A percentile compares a stretch with the other conserved stretches of the same genome.
These are phyloP conservation scores for Pestalotiopsis sp. DNA, from an alignment of 2,329 filamentous ascomycete genomes.

Conservation along the genomic window DNA sequence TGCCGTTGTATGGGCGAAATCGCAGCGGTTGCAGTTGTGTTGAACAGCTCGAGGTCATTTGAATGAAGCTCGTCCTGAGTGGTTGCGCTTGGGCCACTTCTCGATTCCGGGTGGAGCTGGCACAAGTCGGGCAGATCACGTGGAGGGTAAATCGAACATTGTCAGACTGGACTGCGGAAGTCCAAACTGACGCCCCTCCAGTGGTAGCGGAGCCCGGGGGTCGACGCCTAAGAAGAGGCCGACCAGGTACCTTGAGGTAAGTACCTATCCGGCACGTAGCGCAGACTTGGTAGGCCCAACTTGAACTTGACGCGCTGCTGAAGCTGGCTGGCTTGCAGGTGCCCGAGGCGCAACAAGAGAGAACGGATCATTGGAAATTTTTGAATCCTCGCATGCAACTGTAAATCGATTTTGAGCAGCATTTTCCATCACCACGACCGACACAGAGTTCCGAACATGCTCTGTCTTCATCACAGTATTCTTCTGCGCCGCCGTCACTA, in stretches of 20 bases:
- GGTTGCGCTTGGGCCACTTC: constrained; percentile 15
- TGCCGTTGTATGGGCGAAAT: constrained; percentile 27
- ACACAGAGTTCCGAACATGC: constrained; percentile 56
- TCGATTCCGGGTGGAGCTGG: neutral
- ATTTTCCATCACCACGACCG: constrained; percentile 48
- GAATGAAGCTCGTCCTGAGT: constrained; percentile 4
- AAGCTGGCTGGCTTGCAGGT: neutral
- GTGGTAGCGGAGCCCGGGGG: neutral
- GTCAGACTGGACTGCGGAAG: too few relatives aligned
- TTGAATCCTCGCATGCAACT: constrained; percentile 14
- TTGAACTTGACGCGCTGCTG: neutral
- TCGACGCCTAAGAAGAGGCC: neutral
- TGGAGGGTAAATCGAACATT: neutral
- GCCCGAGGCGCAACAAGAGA: neutral
- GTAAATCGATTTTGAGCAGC: constrained; percentile 44
- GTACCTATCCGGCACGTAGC: neutral
- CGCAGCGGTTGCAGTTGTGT: constrained; percentile 27
- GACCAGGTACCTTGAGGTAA: neutral
- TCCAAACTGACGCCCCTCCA: neutral
- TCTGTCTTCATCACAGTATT: constrained; percentile 52
- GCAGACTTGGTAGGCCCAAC: neutral
- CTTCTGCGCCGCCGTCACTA: constrained; percentile 43
- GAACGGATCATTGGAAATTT: constrained; percentile 28
- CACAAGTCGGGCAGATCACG: neutral
- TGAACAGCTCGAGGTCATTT: constrained; percentile 23